Conservation (phyloP, 495 filamentous ascomycete genomes). For the Staphylotrichum tortipilum region DNA sequence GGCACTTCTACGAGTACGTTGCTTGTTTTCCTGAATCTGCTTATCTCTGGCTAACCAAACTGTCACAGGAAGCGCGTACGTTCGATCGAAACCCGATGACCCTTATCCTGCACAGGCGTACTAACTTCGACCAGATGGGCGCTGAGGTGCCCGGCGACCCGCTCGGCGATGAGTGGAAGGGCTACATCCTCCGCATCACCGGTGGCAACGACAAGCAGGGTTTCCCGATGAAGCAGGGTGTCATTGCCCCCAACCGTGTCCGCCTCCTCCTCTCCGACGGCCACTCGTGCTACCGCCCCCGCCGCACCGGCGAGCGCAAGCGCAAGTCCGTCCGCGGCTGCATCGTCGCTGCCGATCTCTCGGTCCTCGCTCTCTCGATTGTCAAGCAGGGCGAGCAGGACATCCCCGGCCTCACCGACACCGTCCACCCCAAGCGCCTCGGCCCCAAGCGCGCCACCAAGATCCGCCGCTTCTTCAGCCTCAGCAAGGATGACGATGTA, state of each 20-base stretch:
- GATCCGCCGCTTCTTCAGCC: slow-evolving; percentile 96
- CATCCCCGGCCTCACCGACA: slow-evolving; percentile 91
- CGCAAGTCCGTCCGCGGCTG: slow-evolving; percentile 95
- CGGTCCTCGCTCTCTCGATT: slow-evolving; percentile 84
- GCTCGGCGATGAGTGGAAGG: slow-evolving; percentile 97
- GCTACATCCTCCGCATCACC: slow-evolving; percentile 96
- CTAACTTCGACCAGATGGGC: slow-evolving; percentile 64
- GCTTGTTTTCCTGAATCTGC: not conserved
- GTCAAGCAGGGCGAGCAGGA: slow-evolving; percentile 96
- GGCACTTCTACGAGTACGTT: slow-evolving; percentile 50
- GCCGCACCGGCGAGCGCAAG: slow-evolving; percentile 96
- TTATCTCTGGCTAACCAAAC: slow-evolving; percentile 8
- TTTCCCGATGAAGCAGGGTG: slow-evolving; percentile 99
- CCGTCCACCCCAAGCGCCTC: slow-evolving; percentile 93
- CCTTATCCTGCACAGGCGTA: slow-evolving; percentile 5
- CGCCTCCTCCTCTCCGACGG: slow-evolving; percentile 86
- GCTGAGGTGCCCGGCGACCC: slow-evolving; percentile 88
- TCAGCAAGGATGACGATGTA: slow-evolving; percentile 99
- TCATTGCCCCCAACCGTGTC: slow-evolving; percentile 97
- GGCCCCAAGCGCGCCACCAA: slow-evolving; percentile 99
- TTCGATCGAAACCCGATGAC: slow-evolving; percentile 10
- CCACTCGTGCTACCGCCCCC: slow-evolving; percentile 95
- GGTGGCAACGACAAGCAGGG: slow-evolving; percentile 99
- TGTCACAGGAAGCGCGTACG: slow-evolving; percentile 30
- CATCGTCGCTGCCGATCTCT: slow-evolving; percentile 91